Percentiles rank a stretch among this genome's conserved stretches.
Conservation (phyloP, 2,329 filamentous ascomycete species). For the Chaetomiaceae sp. region DNA sequence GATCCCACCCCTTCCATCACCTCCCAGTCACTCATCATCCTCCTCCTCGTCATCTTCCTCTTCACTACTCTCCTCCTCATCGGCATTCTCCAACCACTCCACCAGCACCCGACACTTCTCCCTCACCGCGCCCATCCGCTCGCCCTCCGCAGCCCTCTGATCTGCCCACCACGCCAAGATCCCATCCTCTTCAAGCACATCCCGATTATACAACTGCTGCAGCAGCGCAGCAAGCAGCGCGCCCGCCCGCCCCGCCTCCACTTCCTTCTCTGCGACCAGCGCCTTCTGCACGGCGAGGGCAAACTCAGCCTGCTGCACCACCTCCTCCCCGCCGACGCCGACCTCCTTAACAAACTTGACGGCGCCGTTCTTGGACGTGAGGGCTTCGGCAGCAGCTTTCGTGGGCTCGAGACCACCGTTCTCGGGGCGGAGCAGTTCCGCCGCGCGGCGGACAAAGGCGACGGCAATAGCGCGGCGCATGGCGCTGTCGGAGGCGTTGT, state of each 20-base stretch:
- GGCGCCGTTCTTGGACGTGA: constrained; percentile 52
- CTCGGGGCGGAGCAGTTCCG: constrained; percentile 57
- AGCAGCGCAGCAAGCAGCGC: constrained; percentile 71
- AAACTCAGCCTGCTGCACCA: constrained; percentile 80
- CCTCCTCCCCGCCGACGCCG: constrained; percentile 59
- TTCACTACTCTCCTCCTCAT: constrained; percentile 64
- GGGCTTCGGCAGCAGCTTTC: constrained; percentile 60
- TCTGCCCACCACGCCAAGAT: constrained; percentile 88
- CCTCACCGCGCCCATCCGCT: constrained; percentile 66
- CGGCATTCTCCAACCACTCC: constrained; percentile 76
- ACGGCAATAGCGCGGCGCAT: constrained; percentile 82
- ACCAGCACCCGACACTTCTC: constrained; percentile 73
- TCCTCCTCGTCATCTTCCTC: constrained; percentile 56
- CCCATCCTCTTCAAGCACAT: constrained; percentile 84
- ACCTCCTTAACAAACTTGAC: constrained; percentile 55
- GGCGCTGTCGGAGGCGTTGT: constrained; percentile 83
- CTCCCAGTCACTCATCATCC: constrained; percentile 33
- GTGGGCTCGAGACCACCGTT: constrained; percentile 52
- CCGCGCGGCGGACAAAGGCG: constrained; percentile 77
- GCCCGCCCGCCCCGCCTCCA: constrained; percentile 44
- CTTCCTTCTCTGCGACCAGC: constrained; percentile 61
- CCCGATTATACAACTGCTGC: constrained; percentile 79
- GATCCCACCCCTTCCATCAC: not conserved
- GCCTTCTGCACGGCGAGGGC: constrained; percentile 78
- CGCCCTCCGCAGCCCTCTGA: constrained; percentile 59